Evolutionary conservation across 495 filamentous ascomycete genomes (phyloP), one percentile per base, ranked within the genome.

Genomic region (Mycothermus thermophilus): DNA sequence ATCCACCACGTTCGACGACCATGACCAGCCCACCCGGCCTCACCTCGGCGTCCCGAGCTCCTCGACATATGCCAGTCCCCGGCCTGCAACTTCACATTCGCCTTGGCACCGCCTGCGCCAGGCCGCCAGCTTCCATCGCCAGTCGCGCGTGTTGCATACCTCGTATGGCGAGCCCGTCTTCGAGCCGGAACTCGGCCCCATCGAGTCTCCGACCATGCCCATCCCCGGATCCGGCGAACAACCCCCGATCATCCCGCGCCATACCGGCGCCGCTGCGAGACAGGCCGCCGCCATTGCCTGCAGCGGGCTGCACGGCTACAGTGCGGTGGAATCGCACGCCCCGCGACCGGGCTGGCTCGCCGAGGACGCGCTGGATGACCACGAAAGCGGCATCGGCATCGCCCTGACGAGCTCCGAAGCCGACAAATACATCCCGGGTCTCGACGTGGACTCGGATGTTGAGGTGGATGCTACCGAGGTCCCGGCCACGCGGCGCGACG

Each of bases 341-440:
- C 54, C 54, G 7, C 40, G 41, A 8, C 46, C 53, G 8, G 47
- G 49, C 2, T 59, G 52, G 41, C 47, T 64, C 0, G 34, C 51
- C 0, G 51, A 62, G 10, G 51, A 59, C 7, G 51, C 50, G n/a
- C 44, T 55, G n/a, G 55, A 62, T 38, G 80, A 86, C 48, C 66
- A 73, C 19, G 80, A 85, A 51, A 84, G 79, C 57, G 81, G 79
- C n/a, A 80, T 87, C 36, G 79, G 77, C 8, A 82, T 87, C 44
- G 69, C 77, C n/a, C 43, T 81, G 17, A 72, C 74, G 4, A 64
- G 52, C 30, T 51, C 52, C 13, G 54, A 61, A 11, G 63, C 62
- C 4, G 63, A 73, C 21, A 30, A 49, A 3, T 60, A 62, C 26
- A 45, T 47, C 11, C 42, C 42, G 14, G 14, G 27, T 32, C 40